Conservation (phyloP, 306 rosid species). For the Dryas drummondii region DNA sequence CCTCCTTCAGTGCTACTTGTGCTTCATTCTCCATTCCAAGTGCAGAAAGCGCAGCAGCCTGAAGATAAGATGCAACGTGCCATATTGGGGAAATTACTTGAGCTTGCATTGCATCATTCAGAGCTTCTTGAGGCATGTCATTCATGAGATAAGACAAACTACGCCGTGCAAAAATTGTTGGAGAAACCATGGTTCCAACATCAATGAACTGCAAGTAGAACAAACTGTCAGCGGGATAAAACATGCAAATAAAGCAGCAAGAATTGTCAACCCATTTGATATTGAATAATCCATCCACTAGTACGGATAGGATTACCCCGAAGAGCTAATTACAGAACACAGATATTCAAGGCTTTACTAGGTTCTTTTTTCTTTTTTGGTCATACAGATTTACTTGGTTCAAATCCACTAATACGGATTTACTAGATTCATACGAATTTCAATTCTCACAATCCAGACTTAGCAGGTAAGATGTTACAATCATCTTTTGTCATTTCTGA, state of each 20-base stretch:
- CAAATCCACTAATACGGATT: not conserved
- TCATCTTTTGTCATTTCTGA: not conserved
- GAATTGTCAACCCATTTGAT: not conserved
- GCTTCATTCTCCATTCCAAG: conserved; percentile 70
- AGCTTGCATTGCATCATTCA: conserved; percentile 74
- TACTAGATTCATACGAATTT: not conserved
- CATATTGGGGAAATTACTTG: conserved; percentile 65
- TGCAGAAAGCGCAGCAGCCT: conserved; percentile 56
- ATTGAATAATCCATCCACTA: not conserved
- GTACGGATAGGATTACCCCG: not conserved
- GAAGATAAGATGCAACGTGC: conserved; percentile 87
- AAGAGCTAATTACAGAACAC: not conserved
- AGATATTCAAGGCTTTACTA: not conserved
- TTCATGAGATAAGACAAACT: conserved; percentile 67
- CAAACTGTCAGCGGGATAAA: conserved; percentile 4
- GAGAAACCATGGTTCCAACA: conserved; percentile 76
- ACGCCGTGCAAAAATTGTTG: conserved; percentile 64
- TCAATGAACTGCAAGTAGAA: conserved; percentile 56
- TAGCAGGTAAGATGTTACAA: not conserved
- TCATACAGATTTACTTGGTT: too few relatives aligned
- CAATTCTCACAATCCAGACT: not conserved
- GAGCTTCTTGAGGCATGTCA: conserved; percentile 67
- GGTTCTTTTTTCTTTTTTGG: too few relatives aligned
- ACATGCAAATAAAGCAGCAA: not conserved
- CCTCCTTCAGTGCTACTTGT: conserved; percentile 67